Conservation (phyloP, 176 grass and related monocot genomes). For the Eragrostis nindensis region DNA sequence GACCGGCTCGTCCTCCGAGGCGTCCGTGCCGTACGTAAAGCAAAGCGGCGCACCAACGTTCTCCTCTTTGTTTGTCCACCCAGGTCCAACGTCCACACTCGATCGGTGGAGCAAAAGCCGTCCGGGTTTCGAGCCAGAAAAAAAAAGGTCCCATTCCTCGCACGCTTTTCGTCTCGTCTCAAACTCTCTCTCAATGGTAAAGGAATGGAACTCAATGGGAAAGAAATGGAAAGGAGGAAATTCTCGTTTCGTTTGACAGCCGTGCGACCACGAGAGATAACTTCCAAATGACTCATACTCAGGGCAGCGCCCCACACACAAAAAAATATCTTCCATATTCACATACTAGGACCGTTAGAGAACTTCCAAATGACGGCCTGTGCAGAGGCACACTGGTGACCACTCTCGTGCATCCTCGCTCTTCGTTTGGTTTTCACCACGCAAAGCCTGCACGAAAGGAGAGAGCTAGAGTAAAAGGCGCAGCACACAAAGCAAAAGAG, state of each 20-base stretch:
- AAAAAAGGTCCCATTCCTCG: no score
- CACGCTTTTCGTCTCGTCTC: no score
- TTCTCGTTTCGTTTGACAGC: no score
- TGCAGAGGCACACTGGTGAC: no score
- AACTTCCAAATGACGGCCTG: conserved; percentile 8
- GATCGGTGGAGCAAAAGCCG: background rate
- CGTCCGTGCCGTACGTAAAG: background rate
- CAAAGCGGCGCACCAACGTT: background rate
- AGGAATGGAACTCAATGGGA: no score
- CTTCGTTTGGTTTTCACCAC: background rate
- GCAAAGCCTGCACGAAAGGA: background rate
- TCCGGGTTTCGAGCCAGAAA: no score
- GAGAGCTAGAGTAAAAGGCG: background rate
- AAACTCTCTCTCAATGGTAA: no score
- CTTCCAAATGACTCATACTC: no score
- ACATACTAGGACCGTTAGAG: conserved; percentile 40
- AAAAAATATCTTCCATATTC: background rate
- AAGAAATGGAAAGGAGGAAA: no score
- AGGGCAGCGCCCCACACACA: background rate
- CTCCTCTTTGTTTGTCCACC: background rate
- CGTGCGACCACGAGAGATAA: no score
- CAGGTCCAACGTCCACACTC: background rate
- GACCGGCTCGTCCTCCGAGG: conserved; percentile 8
- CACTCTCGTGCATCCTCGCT: no score
- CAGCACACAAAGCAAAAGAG: no score